Evolutionary conservation across 2,329 filamentous ascomycete species (phyloP), one percentile per base, ranked within the genome.

Genomic region (Diplodia intermedia): DNA sequence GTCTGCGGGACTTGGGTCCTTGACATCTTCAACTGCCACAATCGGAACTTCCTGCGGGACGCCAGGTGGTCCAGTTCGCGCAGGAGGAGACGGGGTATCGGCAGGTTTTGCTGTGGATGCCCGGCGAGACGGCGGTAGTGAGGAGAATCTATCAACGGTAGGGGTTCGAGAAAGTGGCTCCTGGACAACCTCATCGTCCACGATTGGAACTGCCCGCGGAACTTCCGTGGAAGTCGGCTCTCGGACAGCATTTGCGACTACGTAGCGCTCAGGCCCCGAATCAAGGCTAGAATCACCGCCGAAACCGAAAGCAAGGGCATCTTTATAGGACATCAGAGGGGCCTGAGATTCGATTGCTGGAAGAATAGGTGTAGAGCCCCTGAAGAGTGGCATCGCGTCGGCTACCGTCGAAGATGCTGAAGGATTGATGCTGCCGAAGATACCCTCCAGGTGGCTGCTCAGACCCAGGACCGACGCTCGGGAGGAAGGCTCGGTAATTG

Each of bases 161-260:
- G 40, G 57, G 57, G 4, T 62, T 62, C 20, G 20, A 29, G 26
- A 20, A 15, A 8, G 43, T 62, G 40, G 49, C 40, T 12, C 2
- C 31, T 33, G 31, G 31, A 9, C 31, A 33, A 40, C 29, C 14
- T 23, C 53, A 15, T 57, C 38, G 4, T 66, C 52, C 15, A 66
- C 40, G 2, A 65, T 33, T 4, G 38, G 29, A n/a, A 66, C 12
- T 9, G 43, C 53, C 15, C 52, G 29, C 4, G 65, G 65, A 7
- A 66, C 65, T 12, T 52, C 23, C 4, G 65, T 66, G 15, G 65
- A 66, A 2, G 9, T 31, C 4, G 65, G 65, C 14, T 36, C 3
- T 4, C n/a, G 4, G 31, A 67, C 54, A 23, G 65, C 65, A 12
- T 67, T 54, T 8, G 65, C 7, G 2, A 67, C 65, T 9, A 50